These are phyloP conservation scores for Xanthoparmelia taractica DNA, from an alignment of 495 filamentous ascomycete genomes.

Conservation along the genomic window DNA sequence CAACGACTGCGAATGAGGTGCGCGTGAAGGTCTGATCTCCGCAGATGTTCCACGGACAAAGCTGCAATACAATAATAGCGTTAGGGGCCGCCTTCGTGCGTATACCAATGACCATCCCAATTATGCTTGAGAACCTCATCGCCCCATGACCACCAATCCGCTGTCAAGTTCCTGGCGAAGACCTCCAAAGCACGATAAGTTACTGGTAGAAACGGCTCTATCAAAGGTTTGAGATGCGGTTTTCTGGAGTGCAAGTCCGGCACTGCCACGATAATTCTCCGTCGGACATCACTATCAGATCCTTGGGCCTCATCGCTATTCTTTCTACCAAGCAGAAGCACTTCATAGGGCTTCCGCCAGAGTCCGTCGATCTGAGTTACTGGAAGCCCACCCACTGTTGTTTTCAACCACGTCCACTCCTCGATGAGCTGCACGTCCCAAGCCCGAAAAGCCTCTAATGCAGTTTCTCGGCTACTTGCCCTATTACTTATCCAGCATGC, in stretches of 20 bases:
- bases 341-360: slow-evolving; percentile 83
- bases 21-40: neutral
- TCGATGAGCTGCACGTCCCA: slow-evolving; percentile 61
- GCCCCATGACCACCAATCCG: slow-evolving; percentile 86
- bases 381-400: slow-evolving; percentile 61
- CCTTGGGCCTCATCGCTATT: slow-evolving; percentile 16
- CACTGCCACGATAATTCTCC: slow-evolving; percentile 64
- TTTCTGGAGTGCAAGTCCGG: slow-evolving; percentile 92
- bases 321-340: slow-evolving; percentile 61
- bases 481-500: slow-evolving; percentile 91
- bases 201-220: slow-evolving; percentile 44
- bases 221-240: slow-evolving; percentile 56
- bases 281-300: slow-evolving; percentile 27
- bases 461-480: slow-evolving; percentile 45
- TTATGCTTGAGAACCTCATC: slow-evolving; percentile 72
- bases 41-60: slow-evolving; percentile 3
- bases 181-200: slow-evolving; percentile 68
- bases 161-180: slow-evolving; percentile 78
- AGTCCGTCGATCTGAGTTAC: slow-evolving; percentile 57
- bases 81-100: slow-evolving; percentile 1
- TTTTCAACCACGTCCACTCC: slow-evolving; percentile 92
- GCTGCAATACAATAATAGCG: slow-evolving; percentile 26
- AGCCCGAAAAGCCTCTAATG: slow-evolving; percentile 51
- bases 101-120: slow-evolving; percentile 57
- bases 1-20: neutral